Conservation (phyloP, 176 grass and related monocot species). For the Eragrostis nindensis region DNA sequence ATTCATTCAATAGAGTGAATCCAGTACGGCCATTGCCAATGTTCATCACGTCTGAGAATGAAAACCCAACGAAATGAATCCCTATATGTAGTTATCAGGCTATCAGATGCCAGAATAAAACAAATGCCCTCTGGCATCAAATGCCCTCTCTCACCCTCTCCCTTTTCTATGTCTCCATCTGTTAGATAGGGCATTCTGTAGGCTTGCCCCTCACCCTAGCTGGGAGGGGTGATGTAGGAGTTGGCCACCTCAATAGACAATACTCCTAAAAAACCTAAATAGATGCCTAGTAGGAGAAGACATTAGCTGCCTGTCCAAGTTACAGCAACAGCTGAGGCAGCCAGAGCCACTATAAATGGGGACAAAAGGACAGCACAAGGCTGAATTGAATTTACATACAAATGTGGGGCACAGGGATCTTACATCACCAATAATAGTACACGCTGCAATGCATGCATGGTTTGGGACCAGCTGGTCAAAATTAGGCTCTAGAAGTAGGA, state of each 20-base stretch:
- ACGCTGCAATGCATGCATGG: conserved; percentile 33
- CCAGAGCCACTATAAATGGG: conserved; percentile 51
- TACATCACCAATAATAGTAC: conserved; percentile 55
- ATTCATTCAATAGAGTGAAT: conserved; percentile 32
- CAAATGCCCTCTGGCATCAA: not conserved
- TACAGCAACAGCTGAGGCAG: conserved; percentile 40
- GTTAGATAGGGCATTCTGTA: not conserved
- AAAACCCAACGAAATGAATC: not conserved
- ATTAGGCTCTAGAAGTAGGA: conserved; percentile 14
- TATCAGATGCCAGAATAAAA: not conserved
- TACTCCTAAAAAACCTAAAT: conserved; percentile 12
- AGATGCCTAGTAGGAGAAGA: conserved; percentile 26
- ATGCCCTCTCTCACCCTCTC: not conserved
- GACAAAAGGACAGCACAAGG: conserved; percentile 53
- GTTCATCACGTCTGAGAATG: not conserved
- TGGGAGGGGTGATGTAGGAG: no score
- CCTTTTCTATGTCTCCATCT: not conserved
- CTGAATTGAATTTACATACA: conserved; percentile 36
- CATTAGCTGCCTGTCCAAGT: conserved; percentile 36
- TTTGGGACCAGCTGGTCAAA: conserved; percentile 56
- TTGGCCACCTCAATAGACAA: not conserved
- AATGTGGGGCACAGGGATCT: conserved; percentile 38
- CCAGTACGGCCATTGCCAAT: conserved; percentile 17
- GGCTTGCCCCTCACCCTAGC: conserved; percentile 6
- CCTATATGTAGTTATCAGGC: not conserved